Percentiles rank a stretch among this genome's conserved stretches.
phyloP scores from a whole-genome alignment of 768 basidiomycete species.

The Leccinum fibrillosum region DNA sequence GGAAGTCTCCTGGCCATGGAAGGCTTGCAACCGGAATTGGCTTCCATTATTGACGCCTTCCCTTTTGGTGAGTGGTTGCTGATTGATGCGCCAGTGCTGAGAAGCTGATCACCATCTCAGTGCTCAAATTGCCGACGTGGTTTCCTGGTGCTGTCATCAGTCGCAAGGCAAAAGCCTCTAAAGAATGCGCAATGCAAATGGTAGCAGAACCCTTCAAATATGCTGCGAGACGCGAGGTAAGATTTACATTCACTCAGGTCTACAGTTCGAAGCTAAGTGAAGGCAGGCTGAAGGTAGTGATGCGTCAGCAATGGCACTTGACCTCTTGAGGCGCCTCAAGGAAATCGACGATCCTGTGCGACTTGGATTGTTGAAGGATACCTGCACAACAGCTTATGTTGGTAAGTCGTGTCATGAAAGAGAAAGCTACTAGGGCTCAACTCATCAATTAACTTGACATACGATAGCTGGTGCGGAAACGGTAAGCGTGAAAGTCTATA shows the following conservation, averaged over 20 bases:
- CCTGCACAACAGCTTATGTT: conserved; percentile 10
- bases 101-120: conserved; percentile 3
- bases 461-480: conserved; percentile 20
- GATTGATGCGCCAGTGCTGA: too few relatives aligned
- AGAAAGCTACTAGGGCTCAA: background rate
- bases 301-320: conserved; percentile 10
- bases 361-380: conserved; percentile 7
- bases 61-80: conserved; percentile 16
- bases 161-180: conserved; percentile 13
- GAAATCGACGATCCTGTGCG: conserved; percentile 7
- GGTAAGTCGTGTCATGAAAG: conserved; percentile 11
- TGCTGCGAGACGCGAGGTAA: conserved; percentile 12
- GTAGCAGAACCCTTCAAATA: conserved; percentile 16
- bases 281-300: conserved; percentile 12
- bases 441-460: background rate
- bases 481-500: background rate
- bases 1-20: conserved; percentile 22
- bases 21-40: conserved; percentile 13
- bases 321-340: conserved; percentile 4
- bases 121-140: conserved; percentile 24
- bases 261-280: background rate
- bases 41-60: conserved; percentile 18
- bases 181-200: conserved; percentile 6
- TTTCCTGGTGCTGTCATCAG: conserved; percentile 28
- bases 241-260: background rate